These are phyloP conservation scores for Thermothelomyces thermophilus DNA, from an alignment of 2,329 filamentous ascomycete genomes.

Conservation along the genomic window DNA sequence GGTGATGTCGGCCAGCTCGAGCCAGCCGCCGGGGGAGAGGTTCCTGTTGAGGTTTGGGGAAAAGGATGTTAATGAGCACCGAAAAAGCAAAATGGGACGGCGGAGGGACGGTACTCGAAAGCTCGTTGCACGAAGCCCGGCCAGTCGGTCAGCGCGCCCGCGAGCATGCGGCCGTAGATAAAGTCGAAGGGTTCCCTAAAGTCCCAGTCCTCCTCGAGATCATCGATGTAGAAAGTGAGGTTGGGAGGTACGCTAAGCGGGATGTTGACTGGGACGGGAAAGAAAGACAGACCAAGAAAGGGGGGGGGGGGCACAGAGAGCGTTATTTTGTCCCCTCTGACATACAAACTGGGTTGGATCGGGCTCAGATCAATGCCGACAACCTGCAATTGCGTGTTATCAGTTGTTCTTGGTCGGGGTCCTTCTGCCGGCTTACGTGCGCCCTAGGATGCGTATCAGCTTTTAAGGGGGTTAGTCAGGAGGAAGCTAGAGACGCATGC, in stretches of 20 bases:
- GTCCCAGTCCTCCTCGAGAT: slow-evolving; percentile 24
- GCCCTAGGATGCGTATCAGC: slow-evolving; percentile 14
- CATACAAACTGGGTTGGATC: slow-evolving; percentile 28
- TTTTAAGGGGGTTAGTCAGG: background rate
- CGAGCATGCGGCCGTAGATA: slow-evolving; percentile 16
- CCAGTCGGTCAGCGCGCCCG: slow-evolving; percentile 15
- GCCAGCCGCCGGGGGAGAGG: slow-evolving; percentile 20
- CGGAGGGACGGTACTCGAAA: slow-evolving; percentile 1
- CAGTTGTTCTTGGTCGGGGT: too few species aligned
- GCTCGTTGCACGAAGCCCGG: slow-evolving; percentile 10
- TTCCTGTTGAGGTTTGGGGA: too few species aligned
- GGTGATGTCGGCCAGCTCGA: slow-evolving; percentile 20
- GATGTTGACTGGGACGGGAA: too few species aligned
- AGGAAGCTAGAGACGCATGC: too few species aligned
- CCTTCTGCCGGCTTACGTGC: slow-evolving; percentile 4
- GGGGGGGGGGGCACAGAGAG: too few species aligned
- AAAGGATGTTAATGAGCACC: background rate
- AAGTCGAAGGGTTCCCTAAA: slow-evolving; percentile 18
- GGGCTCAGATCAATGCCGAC: slow-evolving; percentile 32
- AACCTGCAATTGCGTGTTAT: slow-evolving; percentile 17
- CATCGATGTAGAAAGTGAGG: slow-evolving; percentile 41
- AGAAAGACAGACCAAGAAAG: too few species aligned
- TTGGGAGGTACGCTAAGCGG: slow-evolving; percentile 40
- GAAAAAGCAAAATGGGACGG: background rate
- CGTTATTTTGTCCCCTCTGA: background rate